Base-by-base conservation (phyloP, 164 flowering plant species). In the Euptelea pleiosperma region DNA sequence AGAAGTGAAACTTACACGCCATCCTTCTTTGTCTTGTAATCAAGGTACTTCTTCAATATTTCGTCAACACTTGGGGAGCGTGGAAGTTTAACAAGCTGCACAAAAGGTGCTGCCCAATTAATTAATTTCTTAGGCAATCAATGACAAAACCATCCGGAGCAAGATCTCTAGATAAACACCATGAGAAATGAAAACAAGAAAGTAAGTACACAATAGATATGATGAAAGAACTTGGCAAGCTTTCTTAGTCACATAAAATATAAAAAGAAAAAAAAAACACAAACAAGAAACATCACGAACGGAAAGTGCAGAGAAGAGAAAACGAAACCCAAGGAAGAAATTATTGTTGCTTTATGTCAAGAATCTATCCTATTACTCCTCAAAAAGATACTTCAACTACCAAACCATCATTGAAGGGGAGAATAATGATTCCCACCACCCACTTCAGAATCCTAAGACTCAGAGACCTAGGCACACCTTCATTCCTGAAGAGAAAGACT, bases 71-170 rank as follows among this genome's bases (percentile, higher is more conserved):
- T 78, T n/a, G 97, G 93, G 30, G 73, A 35, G 28, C 94, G 84
- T 0, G 98, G 98, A 70, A 91, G 94, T 48, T 78, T 82, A 53
- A 88, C 90, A 62, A 88, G 86, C 96, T 91, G 89, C 73, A 73
- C 48, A 40, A 55, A 41, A 39, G n/a, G 14, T 14, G 28, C 19
- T n/a, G 39, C 39, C 30, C 35, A 31, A 58, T 30, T 14, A 50
- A 57, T 18, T 11, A 25, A 53, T 7, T 29, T 18, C 26, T 15
- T 35, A 36, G 30, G 2, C 19, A 29, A 15, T 21, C 40, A 70
- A 39, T n/a, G 35, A 18, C 9, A 28, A 26, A 14, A 9, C 19
- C 48, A 8, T 0, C 14, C 26, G 35, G 21, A 30, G 8, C 7
- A 43, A 29, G 9, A 16, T 6, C 14, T 1, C 3, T n/a, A 29